Conservation (phyloP, 495 filamentous ascomycete species). For the Tuber borchii region DNA sequence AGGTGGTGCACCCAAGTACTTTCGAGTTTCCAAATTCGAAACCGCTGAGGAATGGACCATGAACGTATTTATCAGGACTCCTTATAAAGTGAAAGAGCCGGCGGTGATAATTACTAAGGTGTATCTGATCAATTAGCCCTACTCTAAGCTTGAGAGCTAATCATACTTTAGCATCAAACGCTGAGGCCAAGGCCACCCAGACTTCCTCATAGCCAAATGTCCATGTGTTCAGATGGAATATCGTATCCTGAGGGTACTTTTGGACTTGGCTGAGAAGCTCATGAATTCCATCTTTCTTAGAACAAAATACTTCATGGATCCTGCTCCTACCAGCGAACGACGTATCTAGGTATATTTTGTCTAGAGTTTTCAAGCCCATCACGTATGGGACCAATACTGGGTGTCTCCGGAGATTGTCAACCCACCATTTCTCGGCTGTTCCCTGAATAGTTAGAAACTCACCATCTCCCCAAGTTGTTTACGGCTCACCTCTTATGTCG, state of each 20-base stretch:
- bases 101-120: slow-evolving; percentile 75
- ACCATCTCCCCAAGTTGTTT: neutral
- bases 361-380: slow-evolving; percentile 57
- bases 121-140: slow-evolving; percentile 51
- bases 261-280: slow-evolving; percentile 66
- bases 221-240: slow-evolving; percentile 84
- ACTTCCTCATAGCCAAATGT: slow-evolving; percentile 82
- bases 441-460: neutral
- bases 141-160: neutral
- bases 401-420: slow-evolving; percentile 58
- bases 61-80: slow-evolving; percentile 14
- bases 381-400: slow-evolving; percentile 72
- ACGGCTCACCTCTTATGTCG: slow-evolving; percentile 67
- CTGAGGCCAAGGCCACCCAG: slow-evolving; percentile 72
- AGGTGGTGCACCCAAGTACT: slow-evolving; percentile 65
- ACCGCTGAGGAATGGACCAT: slow-evolving; percentile 64
- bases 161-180: slow-evolving; percentile 58
- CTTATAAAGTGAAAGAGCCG: slow-evolving; percentile 63
- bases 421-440: slow-evolving; percentile 62
- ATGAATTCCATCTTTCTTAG: slow-evolving; percentile 64
- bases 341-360: slow-evolving; percentile 82
- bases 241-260: slow-evolving; percentile 64
- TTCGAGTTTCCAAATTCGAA: slow-evolving; percentile 67
- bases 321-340: slow-evolving; percentile 57
- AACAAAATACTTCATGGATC: slow-evolving; percentile 51